Evolutionary conservation across 352 stramenopile genomes (phyloP), one percentile per base, ranked within the genome.

Genomic region (Pythium aristosporum): DNA sequence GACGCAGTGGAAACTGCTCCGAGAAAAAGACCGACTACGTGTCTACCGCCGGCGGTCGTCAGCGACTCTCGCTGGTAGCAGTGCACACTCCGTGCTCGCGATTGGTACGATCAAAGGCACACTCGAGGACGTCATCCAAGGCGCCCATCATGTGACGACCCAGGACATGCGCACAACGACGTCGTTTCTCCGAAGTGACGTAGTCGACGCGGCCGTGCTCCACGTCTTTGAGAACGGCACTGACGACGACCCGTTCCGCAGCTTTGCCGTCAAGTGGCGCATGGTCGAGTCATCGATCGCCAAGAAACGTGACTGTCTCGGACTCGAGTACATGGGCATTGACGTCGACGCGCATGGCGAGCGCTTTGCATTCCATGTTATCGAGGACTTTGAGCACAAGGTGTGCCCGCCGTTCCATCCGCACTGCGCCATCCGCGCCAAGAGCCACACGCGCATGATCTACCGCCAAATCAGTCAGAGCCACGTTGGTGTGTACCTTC

Each of bases 291-390:
- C 66, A 3, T 48, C 59, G 3, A 10, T 10, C 34, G 50, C 30
- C 2, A 68, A 68, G 60, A 65, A 65, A 34, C 66, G 66, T 21
- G 66, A 72, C 54, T 41, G 25, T 18, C 54, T 65, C 41, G 55
- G 34, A 48, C 59, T 72, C 56, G 66, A 72, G 66, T 72, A 72
- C 49, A 60, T 72, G 46, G 66, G 66, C 48, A 64, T 72, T 43
- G 54, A 59, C 25, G 21, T 50, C 13, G 66, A 72, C 54, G 39
- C 32, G 0, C 5, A 23, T 5, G 60, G 66, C 28, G 34, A 63
- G 21, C 41, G 55, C n/a, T 72, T 51, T 34, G 66, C 66, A 25
- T 72, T 72, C 60, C 66, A 72, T 36, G 44, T 72, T 15, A 42
- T 34, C 23, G 60, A 68, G 50, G 53, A 60, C 12, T 57, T 72